Evolutionary conservation across 2,329 filamentous ascomycete species (phyloP).

Genomic region (Escovopsis sp.): DNA sequence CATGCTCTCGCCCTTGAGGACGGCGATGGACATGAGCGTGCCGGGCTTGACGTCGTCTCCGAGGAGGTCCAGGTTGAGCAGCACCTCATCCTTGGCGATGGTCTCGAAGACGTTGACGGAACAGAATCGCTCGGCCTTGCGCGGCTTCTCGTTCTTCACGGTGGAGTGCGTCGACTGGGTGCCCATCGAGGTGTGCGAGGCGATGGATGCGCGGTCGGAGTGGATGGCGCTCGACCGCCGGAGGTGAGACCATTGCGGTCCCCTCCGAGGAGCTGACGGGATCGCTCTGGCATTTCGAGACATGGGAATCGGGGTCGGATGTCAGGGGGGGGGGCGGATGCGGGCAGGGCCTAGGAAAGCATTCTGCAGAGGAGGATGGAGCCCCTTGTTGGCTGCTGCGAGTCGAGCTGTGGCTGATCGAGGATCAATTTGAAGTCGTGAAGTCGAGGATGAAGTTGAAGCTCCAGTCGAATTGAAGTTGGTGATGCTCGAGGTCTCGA

Average conservation of each 20-base stretch:
- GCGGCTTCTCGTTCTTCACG: slow-evolving; percentile 18
- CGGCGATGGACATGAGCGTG: slow-evolving; percentile 57
- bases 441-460: too few relatives aligned
- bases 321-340: not conserved
- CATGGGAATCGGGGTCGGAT: slow-evolving; percentile 16
- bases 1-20: slow-evolving; percentile 36
- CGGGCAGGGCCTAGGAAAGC: slow-evolving; percentile 3
- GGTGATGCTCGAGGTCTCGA: too few relatives aligned
- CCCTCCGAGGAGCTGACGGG: slow-evolving; percentile 29
- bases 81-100: slow-evolving; percentile 62
- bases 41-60: slow-evolving; percentile 48
- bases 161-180: slow-evolving; percentile 38
- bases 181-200: slow-evolving; percentile 29
- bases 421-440: too few relatives aligned
- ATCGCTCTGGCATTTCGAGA: slow-evolving; percentile 26
- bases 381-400: too few relatives aligned
- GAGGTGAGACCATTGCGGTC: slow-evolving; percentile 37
- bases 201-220: slow-evolving; percentile 27
- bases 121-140: slow-evolving; percentile 31
- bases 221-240: slow-evolving; percentile 32
- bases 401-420: too few relatives aligned
- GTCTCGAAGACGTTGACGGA: slow-evolving; percentile 53
- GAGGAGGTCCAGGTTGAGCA: slow-evolving; percentile 62
- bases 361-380: not conserved
- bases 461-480: too few relatives aligned